Evolutionary conservation across 257 asterid genomes (phyloP), one percentile per base, ranked within the genome.

Genomic region (Ehretia macrophylla): DNA sequence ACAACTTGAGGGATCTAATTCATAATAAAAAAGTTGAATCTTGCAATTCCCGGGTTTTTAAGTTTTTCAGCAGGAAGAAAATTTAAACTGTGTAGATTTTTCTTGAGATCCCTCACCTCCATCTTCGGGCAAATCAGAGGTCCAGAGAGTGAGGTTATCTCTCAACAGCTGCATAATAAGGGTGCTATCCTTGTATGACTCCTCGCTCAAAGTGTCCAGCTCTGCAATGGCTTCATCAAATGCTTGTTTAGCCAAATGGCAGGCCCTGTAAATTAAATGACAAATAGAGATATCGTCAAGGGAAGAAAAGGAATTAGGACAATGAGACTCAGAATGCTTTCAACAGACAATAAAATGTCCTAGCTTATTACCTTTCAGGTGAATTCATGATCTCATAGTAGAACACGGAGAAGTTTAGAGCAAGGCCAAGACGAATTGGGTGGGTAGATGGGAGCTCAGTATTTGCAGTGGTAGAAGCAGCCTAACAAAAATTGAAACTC

Each of bases 131-230:
- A 90, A 72, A 83, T 84, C 95, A 55, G 97, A 90, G 60, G 95
- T 90, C 96, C 96, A 90, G 69, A 90, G 95, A 57, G 95, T 85
- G 76, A 90, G 93, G 58, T 90, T 90, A 67, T 90, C 97, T 78
- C 97, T 81, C 85, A 90, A 74, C 19, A 90, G 84, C 80, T 90
- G 96, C 97, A 90, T 90, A 20, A 90, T 90, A 74, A 90, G 85
- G 72, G 95, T 87, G 81, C 97, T 87, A 68, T 90, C 97, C 76
- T 90, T 90, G 14, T 90, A 90, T 17, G 97, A 90, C 75, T 90
- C 97, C 72, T 90, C 97, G 35, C 88, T 87, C 82, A 87, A 74
- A 11, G 95, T 85, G 76, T 90, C 97, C 76, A 87, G 68, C 78
- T 90, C 95, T 17, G 95, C 88, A 56, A 87, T 87, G 12, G 96